Evolutionary conservation across 192 early-diverging fungal genomes (phyloP), one percentile per base, ranked within the genome.

Genomic region (Mortierella hygrophila): DNA sequence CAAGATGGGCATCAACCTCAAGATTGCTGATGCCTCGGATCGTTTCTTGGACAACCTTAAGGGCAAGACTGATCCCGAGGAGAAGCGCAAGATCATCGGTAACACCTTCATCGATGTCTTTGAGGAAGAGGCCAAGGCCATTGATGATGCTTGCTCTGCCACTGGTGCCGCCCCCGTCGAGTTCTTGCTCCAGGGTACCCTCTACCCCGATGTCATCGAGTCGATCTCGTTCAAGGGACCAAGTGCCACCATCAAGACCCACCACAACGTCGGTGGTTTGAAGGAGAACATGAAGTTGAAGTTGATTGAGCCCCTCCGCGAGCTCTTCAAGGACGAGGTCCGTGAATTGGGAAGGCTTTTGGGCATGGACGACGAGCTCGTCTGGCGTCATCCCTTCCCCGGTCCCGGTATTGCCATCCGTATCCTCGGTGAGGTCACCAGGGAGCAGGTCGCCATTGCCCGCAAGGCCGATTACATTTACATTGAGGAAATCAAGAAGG

Each of bases 371-470:
- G 96, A 97, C 75, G 98, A 99, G 71, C 90, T 99, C 70, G 92
- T 99, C 85, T 99, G 97, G 97, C 96, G 98, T 76, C 98, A 99
- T 88, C 98, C 98, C 38, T 99, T 99, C 96, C 98, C 98, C 68
- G 98, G 98, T 40, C 98, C 98, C 46, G 98, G 98, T 81, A 98
- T 99, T 88, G 98, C 98, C 55, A 99, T 99, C 86, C 96, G 98
- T 83, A 94, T 99, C 38, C 88, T 99, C 13, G 98, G 98, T 65
- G 98, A 99, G 89, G 98, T 99, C 44, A 97, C 97, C 54, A 94
- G 91, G 37, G 89, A 92, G 71, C 97, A 99, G 90, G 97, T 99
- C n/a, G 92, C 92, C 72, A 99, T 99, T 91, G 98, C 95, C 32
- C 95, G 97, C 49, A 92, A 94, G 63, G 98, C 98, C 54, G 98